Conservation (phyloP, 2,329 filamentous ascomycete species). For the Ophiocordyceps polyrhachis-furcata region DNA sequence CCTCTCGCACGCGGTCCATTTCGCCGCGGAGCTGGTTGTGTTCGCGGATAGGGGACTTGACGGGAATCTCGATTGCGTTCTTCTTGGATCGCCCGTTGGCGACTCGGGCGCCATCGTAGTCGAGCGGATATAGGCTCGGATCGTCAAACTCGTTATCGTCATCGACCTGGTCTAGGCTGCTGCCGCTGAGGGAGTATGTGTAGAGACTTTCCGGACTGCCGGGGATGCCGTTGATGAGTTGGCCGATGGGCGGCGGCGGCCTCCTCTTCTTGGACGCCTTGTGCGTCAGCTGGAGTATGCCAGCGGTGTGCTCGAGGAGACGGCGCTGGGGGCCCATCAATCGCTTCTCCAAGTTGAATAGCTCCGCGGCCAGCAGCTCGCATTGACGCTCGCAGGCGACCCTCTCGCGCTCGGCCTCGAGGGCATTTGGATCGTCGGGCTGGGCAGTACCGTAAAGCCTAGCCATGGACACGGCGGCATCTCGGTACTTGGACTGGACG, state of each 20-base stretch:
- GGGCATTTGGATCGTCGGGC: conserved; percentile 27
- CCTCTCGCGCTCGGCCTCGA: conserved; percentile 56
- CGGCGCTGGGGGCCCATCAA: conserved; percentile 56
- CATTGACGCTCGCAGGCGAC: conserved; percentile 60
- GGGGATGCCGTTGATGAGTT: conserved; percentile 38
- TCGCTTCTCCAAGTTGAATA: conserved; percentile 63
- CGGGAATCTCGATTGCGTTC: conserved; percentile 35
- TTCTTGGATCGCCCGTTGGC: conserved; percentile 14
- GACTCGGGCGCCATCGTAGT: conserved; percentile 35
- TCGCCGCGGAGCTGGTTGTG: conserved; percentile 32
- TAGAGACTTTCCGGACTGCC: conserved; percentile 64
- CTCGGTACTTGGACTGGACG: conserved; percentile 83
- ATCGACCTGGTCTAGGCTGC: conserved; percentile 33
- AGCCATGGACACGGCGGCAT: conserved; percentile 75
- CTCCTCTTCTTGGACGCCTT: conserved; percentile 46
- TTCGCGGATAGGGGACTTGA: conserved; percentile 36
- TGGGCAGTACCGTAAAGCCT: conserved; percentile 54
- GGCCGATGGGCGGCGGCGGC: conserved; percentile 20
- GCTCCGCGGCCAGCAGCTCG: conserved; percentile 63
- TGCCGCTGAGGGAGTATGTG: conserved; percentile 42
- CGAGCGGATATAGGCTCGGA: conserved; percentile 51
- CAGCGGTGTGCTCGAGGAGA: conserved; percentile 78
- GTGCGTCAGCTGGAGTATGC: conserved; percentile 80
- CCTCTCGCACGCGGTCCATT: conserved; percentile 24
- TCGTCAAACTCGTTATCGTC: conserved; percentile 58